phyloP scores from a whole-genome alignment of 2,329 filamentous ascomycete species.

The Phialophora tarda region DNA sequence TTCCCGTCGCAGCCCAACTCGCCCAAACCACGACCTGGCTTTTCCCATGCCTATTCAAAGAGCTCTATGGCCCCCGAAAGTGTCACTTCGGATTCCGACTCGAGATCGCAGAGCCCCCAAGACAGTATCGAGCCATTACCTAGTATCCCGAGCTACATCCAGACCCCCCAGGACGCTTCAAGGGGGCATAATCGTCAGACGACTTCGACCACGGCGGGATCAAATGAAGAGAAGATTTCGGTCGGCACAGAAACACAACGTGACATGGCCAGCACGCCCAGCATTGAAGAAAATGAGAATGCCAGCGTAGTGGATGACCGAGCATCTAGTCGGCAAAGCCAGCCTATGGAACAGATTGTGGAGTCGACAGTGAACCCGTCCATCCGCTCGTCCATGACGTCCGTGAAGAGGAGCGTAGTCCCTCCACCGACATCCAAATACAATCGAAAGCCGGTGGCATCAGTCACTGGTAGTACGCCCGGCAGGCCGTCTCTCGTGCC shows the following conservation, averaged over 20 bases:
- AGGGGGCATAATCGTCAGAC: conserved; percentile 26
- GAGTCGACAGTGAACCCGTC: conserved; percentile 18
- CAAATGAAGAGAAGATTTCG: conserved; percentile 33
- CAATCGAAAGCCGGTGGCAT: conserved; percentile 36
- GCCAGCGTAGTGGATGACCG: conserved; percentile 30
- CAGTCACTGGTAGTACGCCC: conserved; percentile 15
- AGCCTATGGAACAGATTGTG: conserved; percentile 13
- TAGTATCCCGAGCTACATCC: conserved; percentile 7
- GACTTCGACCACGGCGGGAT: conserved; percentile 23
- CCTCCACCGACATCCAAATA: conserved; percentile 39
- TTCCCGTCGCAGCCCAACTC: conserved; percentile 31
- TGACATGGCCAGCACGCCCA: conserved; percentile 18
- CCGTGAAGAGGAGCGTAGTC: conserved; percentile 24
- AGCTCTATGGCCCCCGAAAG: conserved; percentile 36
- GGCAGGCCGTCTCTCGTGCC: conserved; percentile 23
- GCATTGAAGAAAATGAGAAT: conserved; percentile 28
- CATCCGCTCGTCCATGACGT: conserved; percentile 33
- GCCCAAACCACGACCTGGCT: conserved; percentile 26
- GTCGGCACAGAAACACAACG: conserved; percentile 23
- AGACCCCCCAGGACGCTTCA: conserved; percentile 4
- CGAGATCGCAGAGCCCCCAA: conserved; percentile 24
- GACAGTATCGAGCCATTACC: conserved; percentile 31
- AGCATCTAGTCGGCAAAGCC: conserved; percentile 4
- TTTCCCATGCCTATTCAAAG: conserved; percentile 35
- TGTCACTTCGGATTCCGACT: conserved; percentile 22